Percentiles rank a stretch among this genome's conserved stretches.
phyloP scores from a whole-genome alignment of 768 basidiomycete species.

The Phlebiopsis flavidoalba region DNA sequence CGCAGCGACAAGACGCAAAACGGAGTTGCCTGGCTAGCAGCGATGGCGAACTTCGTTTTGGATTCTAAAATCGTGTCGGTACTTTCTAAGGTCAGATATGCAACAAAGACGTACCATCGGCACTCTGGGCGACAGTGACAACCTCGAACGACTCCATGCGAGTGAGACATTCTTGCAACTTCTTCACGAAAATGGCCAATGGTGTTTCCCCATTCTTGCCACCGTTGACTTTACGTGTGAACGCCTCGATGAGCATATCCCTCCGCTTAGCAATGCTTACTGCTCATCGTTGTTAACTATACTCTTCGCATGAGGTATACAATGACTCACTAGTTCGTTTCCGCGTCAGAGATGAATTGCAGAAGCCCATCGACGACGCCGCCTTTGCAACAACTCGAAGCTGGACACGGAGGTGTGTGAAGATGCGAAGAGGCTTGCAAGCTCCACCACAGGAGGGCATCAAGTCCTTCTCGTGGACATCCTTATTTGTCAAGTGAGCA shows the following conservation, averaged over 20 bases:
- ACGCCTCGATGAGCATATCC: constrained; percentile 74
- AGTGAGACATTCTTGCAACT: constrained; percentile 92
- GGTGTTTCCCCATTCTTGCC: constrained; percentile 46
- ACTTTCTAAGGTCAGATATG: background rate
- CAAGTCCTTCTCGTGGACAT: constrained; percentile 60
- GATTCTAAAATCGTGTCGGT: constrained; percentile 49
- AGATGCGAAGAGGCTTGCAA: constrained; percentile 78
- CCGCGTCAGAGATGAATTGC: constrained; percentile 69
- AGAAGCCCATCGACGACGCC: constrained; percentile 87
- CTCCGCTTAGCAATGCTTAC: constrained; percentile 64
- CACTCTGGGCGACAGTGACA: constrained; percentile 76
- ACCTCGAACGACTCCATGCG: constrained; percentile 96
- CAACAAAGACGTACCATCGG: constrained; percentile 55
- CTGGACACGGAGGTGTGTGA: constrained; percentile 82
- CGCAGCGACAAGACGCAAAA: constrained; percentile 80
- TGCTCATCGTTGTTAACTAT: constrained; percentile 25
- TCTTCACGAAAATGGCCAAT: constrained; percentile 83
- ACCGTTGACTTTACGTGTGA: constrained; percentile 50
- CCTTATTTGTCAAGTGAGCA: constrained; percentile 47
- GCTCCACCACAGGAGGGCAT: constrained; percentile 56
- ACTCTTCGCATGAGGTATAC: constrained; percentile 6
- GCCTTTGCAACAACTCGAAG: constrained; percentile 91
- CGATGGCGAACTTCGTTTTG: constrained; percentile 84
- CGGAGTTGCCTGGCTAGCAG: constrained; percentile 90
- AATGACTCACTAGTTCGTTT: constrained; percentile 47